These are phyloP conservation scores for Hypoxylon subgilvum DNA, from an alignment of 495 filamentous ascomycete species.

Conservation along the genomic window DNA sequence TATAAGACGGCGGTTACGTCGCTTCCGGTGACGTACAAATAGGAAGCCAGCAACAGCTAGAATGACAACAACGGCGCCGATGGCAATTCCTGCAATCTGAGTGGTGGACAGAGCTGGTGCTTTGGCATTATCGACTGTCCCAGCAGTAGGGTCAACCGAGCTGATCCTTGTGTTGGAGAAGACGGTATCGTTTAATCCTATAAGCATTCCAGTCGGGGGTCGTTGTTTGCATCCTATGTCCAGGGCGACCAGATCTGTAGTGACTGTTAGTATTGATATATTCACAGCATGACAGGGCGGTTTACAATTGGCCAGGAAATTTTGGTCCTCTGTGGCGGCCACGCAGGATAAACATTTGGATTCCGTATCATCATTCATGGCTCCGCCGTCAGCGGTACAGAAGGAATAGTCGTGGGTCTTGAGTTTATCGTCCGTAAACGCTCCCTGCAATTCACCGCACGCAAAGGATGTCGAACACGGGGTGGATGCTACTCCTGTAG, in stretches of 20 bases:
- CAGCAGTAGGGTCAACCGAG: conserved; percentile 47
- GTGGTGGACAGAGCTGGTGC: conserved; percentile 34
- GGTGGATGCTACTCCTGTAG: conserved; percentile 42
- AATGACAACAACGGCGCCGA: conserved; percentile 37
- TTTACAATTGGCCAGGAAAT: conserved; percentile 53
- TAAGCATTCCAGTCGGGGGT: conserved; percentile 46
- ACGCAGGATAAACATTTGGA: conserved; percentile 49
- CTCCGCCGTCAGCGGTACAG: conserved; percentile 44
- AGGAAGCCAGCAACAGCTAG: conserved; percentile 41
- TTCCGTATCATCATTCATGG: conserved; percentile 33
- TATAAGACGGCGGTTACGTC: conserved; percentile 44
- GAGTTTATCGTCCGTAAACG: conserved; percentile 43
- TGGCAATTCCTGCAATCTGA: conserved; percentile 48
- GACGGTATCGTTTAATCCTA: conserved; percentile 56
- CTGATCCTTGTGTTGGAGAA: conserved; percentile 51
- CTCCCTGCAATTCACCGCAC: conserved; percentile 45
- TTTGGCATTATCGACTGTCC: conserved; percentile 13
- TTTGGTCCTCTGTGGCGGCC: conserved; percentile 41
- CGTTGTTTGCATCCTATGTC: conserved; percentile 57
- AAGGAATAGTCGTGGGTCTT: conserved; percentile 46
- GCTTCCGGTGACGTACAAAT: conserved; percentile 49
- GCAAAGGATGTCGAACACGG: conserved; percentile 52
- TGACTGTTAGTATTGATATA: conserved; percentile 21
- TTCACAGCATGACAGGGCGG: neutral
- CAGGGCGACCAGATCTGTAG: conserved; percentile 51